These are phyloP conservation scores for Gloeopeniophorella convolvens DNA, from an alignment of 768 basidiomycete genomes.

Conservation along the genomic window DNA sequence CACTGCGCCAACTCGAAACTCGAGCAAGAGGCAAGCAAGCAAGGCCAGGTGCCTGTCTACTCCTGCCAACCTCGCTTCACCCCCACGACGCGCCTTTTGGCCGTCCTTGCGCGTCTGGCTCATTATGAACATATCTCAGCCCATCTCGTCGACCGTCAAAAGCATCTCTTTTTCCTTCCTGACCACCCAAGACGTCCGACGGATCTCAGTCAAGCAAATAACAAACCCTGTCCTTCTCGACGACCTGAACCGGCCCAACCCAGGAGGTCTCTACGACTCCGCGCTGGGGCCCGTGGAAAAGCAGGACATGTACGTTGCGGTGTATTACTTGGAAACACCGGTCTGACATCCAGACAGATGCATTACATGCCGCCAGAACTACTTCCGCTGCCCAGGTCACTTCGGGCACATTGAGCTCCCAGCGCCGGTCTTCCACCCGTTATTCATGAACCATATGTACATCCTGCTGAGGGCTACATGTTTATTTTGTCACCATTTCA, in stretches of 20 bases:
- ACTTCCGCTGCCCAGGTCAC: constrained; percentile 95
- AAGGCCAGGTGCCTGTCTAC: no score
- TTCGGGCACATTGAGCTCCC: constrained; percentile 98
- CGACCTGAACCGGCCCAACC: constrained; percentile 87
- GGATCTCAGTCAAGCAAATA: constrained; percentile 97
- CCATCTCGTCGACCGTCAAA: constrained; percentile 77
- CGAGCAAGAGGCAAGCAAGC: no score
- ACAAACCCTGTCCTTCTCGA: constrained; percentile 90
- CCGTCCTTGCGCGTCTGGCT: no score
- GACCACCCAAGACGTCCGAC: constrained; percentile 76
- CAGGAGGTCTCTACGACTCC: constrained; percentile 92
- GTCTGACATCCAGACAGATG: constrained; percentile 50
- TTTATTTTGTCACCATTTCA: constrained; percentile 92
- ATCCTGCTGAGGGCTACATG: constrained; percentile 83
- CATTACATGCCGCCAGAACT: constrained; percentile 85
- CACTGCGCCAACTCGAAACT: no score
- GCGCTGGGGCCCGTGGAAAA: constrained; percentile 86
- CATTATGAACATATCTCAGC: constrained; percentile 84
- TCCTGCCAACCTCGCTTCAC: no score
- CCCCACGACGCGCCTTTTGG: no score
- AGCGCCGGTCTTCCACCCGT: constrained; percentile 90
- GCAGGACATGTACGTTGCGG: constrained; percentile 75
- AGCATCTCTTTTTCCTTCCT: constrained; percentile 93
- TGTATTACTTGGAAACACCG: background rate
- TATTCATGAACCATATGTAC: constrained; percentile 91